Evolutionary conservation across 1,139 yeast genomes (phyloP), one percentile per base, ranked within the genome.

Genomic region (Dujonia santamariae): DNA sequence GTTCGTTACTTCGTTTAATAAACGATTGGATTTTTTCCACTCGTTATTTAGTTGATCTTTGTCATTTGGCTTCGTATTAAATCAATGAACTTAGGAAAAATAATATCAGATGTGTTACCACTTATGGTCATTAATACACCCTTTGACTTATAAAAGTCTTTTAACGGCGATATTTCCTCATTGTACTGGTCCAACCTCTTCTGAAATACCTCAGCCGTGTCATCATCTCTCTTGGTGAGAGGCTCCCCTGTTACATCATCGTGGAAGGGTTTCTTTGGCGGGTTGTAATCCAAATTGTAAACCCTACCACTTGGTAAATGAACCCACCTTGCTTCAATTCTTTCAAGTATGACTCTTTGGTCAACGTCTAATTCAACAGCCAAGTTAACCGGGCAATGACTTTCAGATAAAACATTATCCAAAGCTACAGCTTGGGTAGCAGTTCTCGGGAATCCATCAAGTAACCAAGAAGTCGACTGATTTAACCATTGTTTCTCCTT

Each of bases 371-470:
- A 64, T 52, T 86, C 94, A 5, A 88, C 85, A 12, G 88, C 96
- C 43, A 84, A 54, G 50, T 85, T 87, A 37, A 88, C 56, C 11
- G 60, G 54, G 1, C 80, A 59, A 1, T 59, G 42, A 20, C 58
- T 42, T 8, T 58, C 44, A 0, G 42, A 42, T 32, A 88, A 62
- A 7, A 72, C 69, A 14, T 51, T 43, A 37, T 78, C 78, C 29
- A 90, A 62, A 5, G 68, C 69, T 21, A 57, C 50, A 0, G 96
- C 97, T 57, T 90, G 97, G 3, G 60, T 61, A 17, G 64, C 55
- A 0, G 94, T 90, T 41, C 97, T 66, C 2, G 97, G 97, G 52
- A 88, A 90, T 31, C 97, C 97, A 53, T 90, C 97, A 36, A 90
- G 65, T 20, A 90, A 63, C 88, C 95, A 88, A 9, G 78, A 64